Percentiles rank a stretch among this genome's conserved stretches.
These are phyloP conservation scores for Septoria linicola DNA, from an alignment of 2,329 filamentous ascomycete species.

Conservation along the genomic window DNA sequence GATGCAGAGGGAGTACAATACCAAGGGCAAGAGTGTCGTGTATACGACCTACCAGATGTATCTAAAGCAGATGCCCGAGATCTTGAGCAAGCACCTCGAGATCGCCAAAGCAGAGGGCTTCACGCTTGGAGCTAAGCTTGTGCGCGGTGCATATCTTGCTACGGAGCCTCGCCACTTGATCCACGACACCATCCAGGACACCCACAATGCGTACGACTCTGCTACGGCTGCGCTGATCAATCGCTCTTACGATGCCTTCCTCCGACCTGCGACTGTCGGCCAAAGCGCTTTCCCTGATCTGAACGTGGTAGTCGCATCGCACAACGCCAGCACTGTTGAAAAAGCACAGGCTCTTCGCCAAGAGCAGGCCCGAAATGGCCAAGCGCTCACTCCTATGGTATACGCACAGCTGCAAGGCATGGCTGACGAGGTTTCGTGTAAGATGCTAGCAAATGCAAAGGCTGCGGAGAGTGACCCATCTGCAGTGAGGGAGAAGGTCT, in stretches of 20 bases:
- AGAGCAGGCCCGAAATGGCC: slow-evolving; percentile 42
- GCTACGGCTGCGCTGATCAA: slow-evolving; percentile 67
- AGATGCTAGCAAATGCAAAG: slow-evolving; percentile 50
- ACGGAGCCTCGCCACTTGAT: slow-evolving; percentile 53
- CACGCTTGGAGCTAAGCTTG: slow-evolving; percentile 57
- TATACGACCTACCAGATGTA: slow-evolving; percentile 66
- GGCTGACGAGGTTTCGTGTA: slow-evolving; percentile 83
- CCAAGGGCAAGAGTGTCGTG: slow-evolving; percentile 62
- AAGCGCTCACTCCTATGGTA: slow-evolving; percentile 49
- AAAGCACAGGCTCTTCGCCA: slow-evolving; percentile 53
- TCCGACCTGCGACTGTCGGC: slow-evolving; percentile 45
- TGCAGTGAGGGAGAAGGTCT: slow-evolving; percentile 47
- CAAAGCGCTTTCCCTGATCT: slow-evolving; percentile 44
- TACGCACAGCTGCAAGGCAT: slow-evolving; percentile 90
- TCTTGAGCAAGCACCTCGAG: slow-evolving; percentile 44
- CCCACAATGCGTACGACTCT: slow-evolving; percentile 66
- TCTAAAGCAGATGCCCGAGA: slow-evolving; percentile 42
- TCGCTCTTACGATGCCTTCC: slow-evolving; percentile 58
- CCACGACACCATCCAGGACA: slow-evolving; percentile 54
- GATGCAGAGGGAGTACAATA: slow-evolving; percentile 63
- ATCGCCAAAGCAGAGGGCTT: slow-evolving; percentile 49
- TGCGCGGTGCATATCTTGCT: slow-evolving; percentile 57
- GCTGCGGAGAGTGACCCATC: slow-evolving; percentile 36
- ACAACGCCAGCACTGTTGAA: slow-evolving; percentile 72
- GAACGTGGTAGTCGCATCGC: slow-evolving; percentile 72